These are phyloP conservation scores for Coix lacrymajobi DNA, from an alignment of 176 grass and related monocot genomes.

Conservation along the genomic window DNA sequence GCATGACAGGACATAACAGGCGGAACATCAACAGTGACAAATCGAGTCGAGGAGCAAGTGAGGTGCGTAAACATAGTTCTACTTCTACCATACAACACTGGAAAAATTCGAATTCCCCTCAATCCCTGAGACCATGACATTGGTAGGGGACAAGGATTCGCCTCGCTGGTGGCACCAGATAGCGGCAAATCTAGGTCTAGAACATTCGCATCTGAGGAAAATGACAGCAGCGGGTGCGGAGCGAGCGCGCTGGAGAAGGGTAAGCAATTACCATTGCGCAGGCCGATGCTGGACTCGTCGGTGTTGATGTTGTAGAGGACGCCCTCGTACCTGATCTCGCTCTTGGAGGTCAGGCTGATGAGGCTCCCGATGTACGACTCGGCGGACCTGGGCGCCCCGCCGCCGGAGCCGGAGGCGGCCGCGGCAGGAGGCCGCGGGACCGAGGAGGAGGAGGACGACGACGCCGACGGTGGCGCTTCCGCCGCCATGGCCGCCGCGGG, in stretches of 20 bases:
- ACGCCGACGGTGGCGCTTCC: constrained; percentile 46
- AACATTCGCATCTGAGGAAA: constrained; percentile 17
- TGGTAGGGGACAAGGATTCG: neutral
- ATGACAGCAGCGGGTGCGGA: neutral
- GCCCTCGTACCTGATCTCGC: constrained; percentile 93
- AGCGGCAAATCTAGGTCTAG: constrained; percentile 20
- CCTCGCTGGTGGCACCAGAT: neutral
- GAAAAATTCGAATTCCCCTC: neutral
- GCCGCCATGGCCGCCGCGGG: constrained; percentile 44
- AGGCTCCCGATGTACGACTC: constrained; percentile 81
- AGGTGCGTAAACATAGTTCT: neutral
- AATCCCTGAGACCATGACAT: neutral
- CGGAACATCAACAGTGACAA: neutral
- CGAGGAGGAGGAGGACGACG: neutral
- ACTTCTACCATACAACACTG: neutral
- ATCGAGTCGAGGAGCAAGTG: neutral
- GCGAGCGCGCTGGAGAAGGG: neutral
- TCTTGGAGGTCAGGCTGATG: constrained; percentile 82
- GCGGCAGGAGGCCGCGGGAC: neutral
- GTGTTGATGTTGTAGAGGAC: constrained; percentile 78
- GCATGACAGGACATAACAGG: neutral
- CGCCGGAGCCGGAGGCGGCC: neutral
- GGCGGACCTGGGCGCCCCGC: constrained; percentile 29
- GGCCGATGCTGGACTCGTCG: constrained; percentile 68
- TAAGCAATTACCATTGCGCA: constrained; percentile 49